Conservation (phyloP, 345 rosid species). For the Populus deltoides region DNA sequence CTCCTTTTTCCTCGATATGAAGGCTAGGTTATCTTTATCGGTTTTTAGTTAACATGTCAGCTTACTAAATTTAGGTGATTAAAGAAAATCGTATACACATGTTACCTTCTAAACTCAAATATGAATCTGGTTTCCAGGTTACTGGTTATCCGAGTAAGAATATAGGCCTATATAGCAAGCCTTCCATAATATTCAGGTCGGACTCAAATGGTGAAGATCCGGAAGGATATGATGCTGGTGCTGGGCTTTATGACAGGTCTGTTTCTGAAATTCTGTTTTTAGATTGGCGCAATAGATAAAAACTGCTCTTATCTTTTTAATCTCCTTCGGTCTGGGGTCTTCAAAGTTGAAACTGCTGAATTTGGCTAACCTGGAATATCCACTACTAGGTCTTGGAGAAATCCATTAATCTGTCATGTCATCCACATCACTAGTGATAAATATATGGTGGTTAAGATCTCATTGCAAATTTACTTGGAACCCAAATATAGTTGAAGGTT, state of each 20-base stretch:
- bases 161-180: constrained; percentile 29
- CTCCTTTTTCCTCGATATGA: not conserved
- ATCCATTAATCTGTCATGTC: not conserved
- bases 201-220: constrained; percentile 50
- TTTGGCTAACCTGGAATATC: too few species aligned
- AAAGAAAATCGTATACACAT: constrained; percentile 4
- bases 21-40: not conserved
- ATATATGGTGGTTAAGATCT: too few species aligned
- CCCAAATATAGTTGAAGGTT: too few species aligned
- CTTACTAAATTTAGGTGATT: not conserved
- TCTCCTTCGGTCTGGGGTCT: not conserved
- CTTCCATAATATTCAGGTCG: constrained; percentile 38
- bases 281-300: not conserved
- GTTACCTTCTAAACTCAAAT: not conserved
- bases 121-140: constrained; percentile 25
- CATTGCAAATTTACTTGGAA: too few species aligned
- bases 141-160: constrained; percentile 42
- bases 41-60: not conserved
- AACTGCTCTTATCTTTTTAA: not conserved
- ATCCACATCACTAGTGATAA: not conserved
- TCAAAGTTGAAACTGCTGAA: too few species aligned
- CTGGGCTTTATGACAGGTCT: constrained; percentile 47
- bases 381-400: too few species aligned
- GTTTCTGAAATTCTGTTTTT: constrained; percentile 3
- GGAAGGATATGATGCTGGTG: constrained; percentile 47